Conservation (phyloP, 306 rosid species). For the Lablab purpureus region DNA sequence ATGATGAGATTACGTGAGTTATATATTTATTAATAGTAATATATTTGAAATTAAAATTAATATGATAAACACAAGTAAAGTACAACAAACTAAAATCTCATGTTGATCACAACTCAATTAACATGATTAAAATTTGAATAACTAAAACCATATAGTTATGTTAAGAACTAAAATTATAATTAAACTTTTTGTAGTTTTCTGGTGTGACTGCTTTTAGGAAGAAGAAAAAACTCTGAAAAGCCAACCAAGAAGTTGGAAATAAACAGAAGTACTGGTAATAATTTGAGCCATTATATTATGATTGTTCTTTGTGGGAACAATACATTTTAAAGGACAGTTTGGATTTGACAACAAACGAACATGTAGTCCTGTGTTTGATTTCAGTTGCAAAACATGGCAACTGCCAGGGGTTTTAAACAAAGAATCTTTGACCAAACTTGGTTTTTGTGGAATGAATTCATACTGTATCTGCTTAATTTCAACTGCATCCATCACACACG, state of each 20-base stretch:
- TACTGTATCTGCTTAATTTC: background rate
- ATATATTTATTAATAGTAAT: too few relatives aligned
- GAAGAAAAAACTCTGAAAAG: background rate
- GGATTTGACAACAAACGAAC: slow-evolving; percentile 31
- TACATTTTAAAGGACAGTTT: background rate
- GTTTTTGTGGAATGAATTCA: background rate
- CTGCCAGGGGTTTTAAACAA: background rate
- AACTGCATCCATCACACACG: slow-evolving; percentile 7
- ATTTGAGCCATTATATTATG: slow-evolving; percentile 8
- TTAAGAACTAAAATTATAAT: too few relatives aligned
- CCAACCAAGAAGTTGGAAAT: background rate
- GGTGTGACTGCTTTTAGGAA: background rate
- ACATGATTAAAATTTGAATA: too few relatives aligned
- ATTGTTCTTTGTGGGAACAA: background rate
- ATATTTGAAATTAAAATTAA: too few relatives aligned
- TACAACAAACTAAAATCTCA: too few relatives aligned
- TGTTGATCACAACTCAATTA: too few relatives aligned
- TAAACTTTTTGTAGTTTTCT: background rate
- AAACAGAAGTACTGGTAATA: background rate
- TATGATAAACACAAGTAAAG: too few relatives aligned
- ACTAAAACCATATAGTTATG: too few relatives aligned
- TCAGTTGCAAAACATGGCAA: slow-evolving; percentile 18
- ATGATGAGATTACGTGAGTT: too few relatives aligned
- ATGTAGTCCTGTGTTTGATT: background rate
- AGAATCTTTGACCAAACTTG: slow-evolving; percentile 30